These are phyloP conservation scores for Corrigiola litoralis DNA, from an alignment of 179 eudicot genomes.

Conservation along the genomic window DNA sequence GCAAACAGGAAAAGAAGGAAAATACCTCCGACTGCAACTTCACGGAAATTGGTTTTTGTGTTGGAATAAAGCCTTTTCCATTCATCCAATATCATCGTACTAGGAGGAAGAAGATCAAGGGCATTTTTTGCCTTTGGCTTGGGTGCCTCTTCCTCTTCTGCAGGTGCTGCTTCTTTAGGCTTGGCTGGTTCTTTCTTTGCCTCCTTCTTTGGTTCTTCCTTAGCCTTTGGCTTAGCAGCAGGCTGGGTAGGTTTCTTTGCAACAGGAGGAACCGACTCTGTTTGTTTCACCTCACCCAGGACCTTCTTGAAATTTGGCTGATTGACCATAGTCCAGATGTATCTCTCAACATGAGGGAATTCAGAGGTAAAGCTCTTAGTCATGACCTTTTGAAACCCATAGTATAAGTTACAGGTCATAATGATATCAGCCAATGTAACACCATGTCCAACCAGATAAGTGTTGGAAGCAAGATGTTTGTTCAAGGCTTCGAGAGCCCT, in stretches of 20 bases:
- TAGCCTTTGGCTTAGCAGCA: slow-evolving; percentile 55
- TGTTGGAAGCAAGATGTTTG: slow-evolving; percentile 59
- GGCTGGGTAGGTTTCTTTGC: slow-evolving; percentile 47
- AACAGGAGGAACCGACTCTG: slow-evolving; percentile 46
- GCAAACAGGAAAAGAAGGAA: neutral
- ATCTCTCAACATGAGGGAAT: slow-evolving; percentile 77
- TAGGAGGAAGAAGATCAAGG: slow-evolving; percentile 77
- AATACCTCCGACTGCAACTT: slow-evolving; percentile 75
- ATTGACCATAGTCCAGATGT: slow-evolving; percentile 69
- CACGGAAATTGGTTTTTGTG: slow-evolving; percentile 86
- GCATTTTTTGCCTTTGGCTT: slow-evolving; percentile 88
- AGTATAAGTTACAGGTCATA: slow-evolving; percentile 41
- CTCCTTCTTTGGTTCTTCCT: slow-evolving; percentile 61
- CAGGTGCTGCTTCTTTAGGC: slow-evolving; percentile 41
- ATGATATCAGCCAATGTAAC: slow-evolving; percentile 73
- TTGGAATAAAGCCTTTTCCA: slow-evolving; percentile 94
- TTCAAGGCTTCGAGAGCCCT: slow-evolving; percentile 61
- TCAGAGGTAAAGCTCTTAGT: slow-evolving; percentile 73
- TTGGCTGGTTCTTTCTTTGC: slow-evolving; percentile 42
- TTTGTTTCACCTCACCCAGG: slow-evolving; percentile 55
- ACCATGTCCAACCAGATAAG: slow-evolving; percentile 59
- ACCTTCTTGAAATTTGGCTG: slow-evolving; percentile 67
- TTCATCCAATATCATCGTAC: slow-evolving; percentile 81
- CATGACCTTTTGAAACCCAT: slow-evolving; percentile 45
- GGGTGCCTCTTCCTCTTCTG: slow-evolving; percentile 66